These are phyloP conservation scores for Alternaria hordeiaustralica DNA, from an alignment of 2,329 filamentous ascomycete genomes.

Conservation along the genomic window DNA sequence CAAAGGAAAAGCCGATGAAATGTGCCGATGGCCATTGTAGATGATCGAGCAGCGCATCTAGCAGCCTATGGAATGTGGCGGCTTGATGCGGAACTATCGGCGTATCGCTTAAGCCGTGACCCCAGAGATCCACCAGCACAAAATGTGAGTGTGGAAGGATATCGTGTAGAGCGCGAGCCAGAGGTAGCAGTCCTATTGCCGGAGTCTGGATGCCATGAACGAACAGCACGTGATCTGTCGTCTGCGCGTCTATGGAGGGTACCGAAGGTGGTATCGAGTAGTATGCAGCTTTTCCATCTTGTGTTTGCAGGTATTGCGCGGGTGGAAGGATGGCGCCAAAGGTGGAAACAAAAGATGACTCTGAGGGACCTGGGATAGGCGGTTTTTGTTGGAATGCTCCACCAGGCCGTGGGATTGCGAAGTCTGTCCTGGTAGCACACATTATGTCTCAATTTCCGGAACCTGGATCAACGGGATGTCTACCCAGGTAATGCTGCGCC, in stretches of 20 bases:
- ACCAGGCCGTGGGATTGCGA: slow-evolving; percentile 38
- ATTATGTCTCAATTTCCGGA: not conserved
- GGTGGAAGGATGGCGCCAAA: slow-evolving; percentile 52
- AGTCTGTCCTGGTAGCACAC: not conserved
- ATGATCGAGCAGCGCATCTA: slow-evolving; percentile 50
- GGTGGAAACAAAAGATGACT: slow-evolving; percentile 43
- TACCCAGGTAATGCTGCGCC: not conserved
- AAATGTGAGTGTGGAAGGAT: slow-evolving; percentile 49
- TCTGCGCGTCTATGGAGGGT: slow-evolving; percentile 38
- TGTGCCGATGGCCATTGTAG: slow-evolving; percentile 55
- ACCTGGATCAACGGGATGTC: not conserved
- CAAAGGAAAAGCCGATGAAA: slow-evolving; percentile 60
- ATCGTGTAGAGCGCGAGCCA: slow-evolving; percentile 47
- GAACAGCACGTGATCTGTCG: slow-evolving; percentile 48
- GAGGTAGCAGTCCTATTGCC: slow-evolving; percentile 56
- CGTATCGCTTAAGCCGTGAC: slow-evolving; percentile 61
- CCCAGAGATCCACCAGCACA: slow-evolving; percentile 60
- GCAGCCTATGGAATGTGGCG: slow-evolving; percentile 52
- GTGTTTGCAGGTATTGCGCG: slow-evolving; percentile 44
- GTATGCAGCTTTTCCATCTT: slow-evolving; percentile 50
- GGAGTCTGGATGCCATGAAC: slow-evolving; percentile 61
- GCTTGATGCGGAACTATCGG: slow-evolving; percentile 53
- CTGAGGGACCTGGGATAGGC: slow-evolving; percentile 47
- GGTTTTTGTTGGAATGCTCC: not conserved
- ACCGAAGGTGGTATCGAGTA: slow-evolving; percentile 47